Conservation (phyloP, 208 protist genomes). For the Acanthamoeba culbertsoni region DNA sequence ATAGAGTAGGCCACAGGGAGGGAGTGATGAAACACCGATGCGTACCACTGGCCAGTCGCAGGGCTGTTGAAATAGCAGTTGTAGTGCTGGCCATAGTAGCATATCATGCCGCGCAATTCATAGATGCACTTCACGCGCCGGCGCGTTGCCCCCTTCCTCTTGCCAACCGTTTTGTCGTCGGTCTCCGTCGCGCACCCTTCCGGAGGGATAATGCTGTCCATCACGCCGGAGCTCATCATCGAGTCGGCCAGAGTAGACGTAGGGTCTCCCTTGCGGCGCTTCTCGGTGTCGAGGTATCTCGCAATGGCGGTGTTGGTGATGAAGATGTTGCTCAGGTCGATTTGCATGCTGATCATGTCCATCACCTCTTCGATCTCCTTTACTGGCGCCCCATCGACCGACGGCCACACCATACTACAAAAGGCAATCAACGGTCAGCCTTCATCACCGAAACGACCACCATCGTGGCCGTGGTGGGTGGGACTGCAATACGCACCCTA, state of each 20-base stretch:
- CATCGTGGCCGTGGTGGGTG: too few species aligned
- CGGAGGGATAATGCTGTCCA: background rate
- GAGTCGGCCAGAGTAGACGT: background rate
- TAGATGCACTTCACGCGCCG: background rate
- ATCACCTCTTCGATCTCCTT: background rate
- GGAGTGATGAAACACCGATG: background rate
- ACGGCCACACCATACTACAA: background rate
- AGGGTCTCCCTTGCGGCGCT: background rate
- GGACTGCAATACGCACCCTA: background rate
- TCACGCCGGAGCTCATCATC: background rate
- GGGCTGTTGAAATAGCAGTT: slow-evolving; percentile 20
- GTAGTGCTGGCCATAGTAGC: slow-evolving; percentile 35
- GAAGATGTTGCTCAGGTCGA: slow-evolving; percentile 13
- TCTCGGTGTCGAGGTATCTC: background rate
- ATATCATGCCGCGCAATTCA: background rate
- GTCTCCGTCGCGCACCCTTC: too few species aligned
- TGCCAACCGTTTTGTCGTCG: background rate
- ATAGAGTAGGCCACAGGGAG: too few species aligned
- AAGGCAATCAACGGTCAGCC: background rate
- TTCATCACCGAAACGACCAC: too few species aligned
- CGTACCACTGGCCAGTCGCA: background rate
- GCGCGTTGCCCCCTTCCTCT: background rate
- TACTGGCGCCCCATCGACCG: background rate
- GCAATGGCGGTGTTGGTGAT: background rate
- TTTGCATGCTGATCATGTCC: background rate